Evolutionary conservation across 176 grass and related monocot species (phyloP).

Genomic region (Triticum monococcum): DNA sequence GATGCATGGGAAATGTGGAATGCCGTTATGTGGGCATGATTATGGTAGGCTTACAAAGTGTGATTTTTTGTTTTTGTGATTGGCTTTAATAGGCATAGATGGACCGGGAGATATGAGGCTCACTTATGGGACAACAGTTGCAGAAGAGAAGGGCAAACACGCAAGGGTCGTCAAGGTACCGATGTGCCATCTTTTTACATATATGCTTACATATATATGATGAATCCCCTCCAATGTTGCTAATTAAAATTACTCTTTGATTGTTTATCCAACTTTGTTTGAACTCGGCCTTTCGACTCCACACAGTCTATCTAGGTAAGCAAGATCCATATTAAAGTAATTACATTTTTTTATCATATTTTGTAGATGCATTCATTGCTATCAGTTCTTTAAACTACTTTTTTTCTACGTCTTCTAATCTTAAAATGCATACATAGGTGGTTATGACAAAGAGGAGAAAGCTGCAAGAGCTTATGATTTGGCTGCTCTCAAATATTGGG

Average conservation of each 20-base stretch:
- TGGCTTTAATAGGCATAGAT: conserved; percentile 83
- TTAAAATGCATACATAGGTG: conserved; percentile 49
- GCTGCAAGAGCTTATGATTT: conserved; percentile 98
- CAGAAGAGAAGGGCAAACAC: conserved; percentile 97
- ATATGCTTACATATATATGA: background rate
- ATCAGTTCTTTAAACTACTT: background rate
- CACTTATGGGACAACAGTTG: conserved; percentile 99
- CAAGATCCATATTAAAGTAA: background rate
- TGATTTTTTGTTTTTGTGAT: background rate
- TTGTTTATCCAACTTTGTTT: background rate
- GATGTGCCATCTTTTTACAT: background rate
- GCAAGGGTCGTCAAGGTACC: conserved; percentile 95
- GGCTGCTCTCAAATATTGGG: conserved; percentile 99
- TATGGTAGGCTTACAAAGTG: conserved; percentile 2
- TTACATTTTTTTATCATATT: background rate
- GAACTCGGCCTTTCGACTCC: conserved; percentile 7
- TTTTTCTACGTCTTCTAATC: background rate
- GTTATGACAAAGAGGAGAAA: conserved; percentile 99
- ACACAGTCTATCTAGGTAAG: conserved; percentile 92
- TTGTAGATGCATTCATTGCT: background rate
- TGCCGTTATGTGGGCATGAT: conserved; percentile 22
- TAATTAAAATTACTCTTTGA: conserved; percentile 9
- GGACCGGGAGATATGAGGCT: conserved; percentile 95
- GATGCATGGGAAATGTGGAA: background rate
- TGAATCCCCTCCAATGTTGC: background rate